A percentile compares a stretch with the other conserved stretches of the same genome.
Evolutionary conservation across 2,329 filamentous ascomycete species (phyloP).

Genomic region (Alternaria viburni): DNA sequence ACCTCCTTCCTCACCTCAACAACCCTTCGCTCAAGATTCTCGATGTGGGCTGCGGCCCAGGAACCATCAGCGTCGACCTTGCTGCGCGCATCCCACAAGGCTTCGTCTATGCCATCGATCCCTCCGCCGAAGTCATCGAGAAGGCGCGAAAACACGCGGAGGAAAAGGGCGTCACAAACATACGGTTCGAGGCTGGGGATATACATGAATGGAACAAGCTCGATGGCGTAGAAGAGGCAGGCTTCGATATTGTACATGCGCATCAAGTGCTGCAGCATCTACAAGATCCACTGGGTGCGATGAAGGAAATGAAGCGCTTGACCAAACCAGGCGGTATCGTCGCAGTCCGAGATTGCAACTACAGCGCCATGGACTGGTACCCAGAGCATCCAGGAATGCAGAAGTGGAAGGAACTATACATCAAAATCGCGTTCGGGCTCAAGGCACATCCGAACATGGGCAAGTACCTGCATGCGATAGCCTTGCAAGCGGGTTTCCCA

Average conservation of each 20-base stretch:
- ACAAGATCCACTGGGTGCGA: conserved; percentile 55
- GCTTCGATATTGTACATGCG: conserved; percentile 66
- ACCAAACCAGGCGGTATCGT: conserved; percentile 61
- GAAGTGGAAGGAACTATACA: conserved; percentile 45
- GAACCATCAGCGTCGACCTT: conserved; percentile 56
- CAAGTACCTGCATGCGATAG: conserved; percentile 44
- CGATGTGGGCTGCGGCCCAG: conserved; percentile 57
- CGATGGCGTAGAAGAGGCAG: conserved; percentile 47
- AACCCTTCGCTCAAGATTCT: conserved; percentile 47
- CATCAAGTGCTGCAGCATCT: conserved; percentile 67
- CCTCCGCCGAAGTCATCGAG: conserved; percentile 52
- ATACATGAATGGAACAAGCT: conserved; percentile 52
- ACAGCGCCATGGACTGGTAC: conserved; percentile 47
- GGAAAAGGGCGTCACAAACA: conserved; percentile 46
- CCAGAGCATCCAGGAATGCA: conserved; percentile 45
- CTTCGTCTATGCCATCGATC: conserved; percentile 54
- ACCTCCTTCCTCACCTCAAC: conserved; percentile 43
- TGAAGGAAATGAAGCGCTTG: conserved; percentile 63
- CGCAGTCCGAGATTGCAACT: conserved; percentile 51
- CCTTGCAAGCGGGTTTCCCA: conserved; percentile 49
- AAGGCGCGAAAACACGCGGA: conserved; percentile 49
- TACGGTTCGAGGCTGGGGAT: conserved; percentile 50
- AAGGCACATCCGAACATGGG: conserved; percentile 46
- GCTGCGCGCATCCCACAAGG: conserved; percentile 53
- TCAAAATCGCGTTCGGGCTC: conserved; percentile 38